Base-by-base conservation (phyloP, 805 yeast species). In the Saturnispora sekii region DNA sequence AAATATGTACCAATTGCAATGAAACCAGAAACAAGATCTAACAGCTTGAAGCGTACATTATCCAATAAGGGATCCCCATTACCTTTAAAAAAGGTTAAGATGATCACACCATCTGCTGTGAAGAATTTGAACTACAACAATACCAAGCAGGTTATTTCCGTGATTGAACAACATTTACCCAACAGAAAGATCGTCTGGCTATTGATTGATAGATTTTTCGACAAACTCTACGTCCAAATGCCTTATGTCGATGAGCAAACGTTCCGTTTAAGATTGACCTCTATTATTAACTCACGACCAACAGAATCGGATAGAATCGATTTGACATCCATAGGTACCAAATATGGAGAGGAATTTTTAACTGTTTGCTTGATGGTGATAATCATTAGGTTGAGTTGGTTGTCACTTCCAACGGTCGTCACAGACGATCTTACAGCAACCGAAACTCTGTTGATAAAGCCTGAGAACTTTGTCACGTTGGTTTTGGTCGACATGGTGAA, bases 201-300 rank as follows among this genome's bases (percentile, higher is more conserved):
- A 38, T 63, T 79, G 40, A 62, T 81, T 28, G 76, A 79, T 47
- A 64, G 79, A 50, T 82, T 75, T 50, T 82, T 82, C 56, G 68
- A 67, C 10, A 67, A 70, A 31, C 61, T 81, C 5, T 83, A 83
- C 56, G 73, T 84, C 11, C 79, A 73, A 46, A 66, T 81, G 53
- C 89, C 93, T 3, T 77, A 73, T 49, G 61, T 81, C 31, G 87
- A 81, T 58, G 86, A 81, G 56, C 63, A 53, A 43, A 65, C 65
- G 9, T 75, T 77, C 56, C 68, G 68, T 43, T 51, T 51, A 15
- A 70, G 71, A 40, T 58, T 77, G 14, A 51, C 62, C 1, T 55
- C 67, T 18, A 69, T 78, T 6, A 60, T 79, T 30, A 82, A 79
- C 11, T 43, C 59, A 1, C 63, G 60, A 21, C 67, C 66, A 40